phyloP scores from a whole-genome alignment of 371 early-diverging fungal genomes.

The Syncephalastrum racemosum region DNA sequence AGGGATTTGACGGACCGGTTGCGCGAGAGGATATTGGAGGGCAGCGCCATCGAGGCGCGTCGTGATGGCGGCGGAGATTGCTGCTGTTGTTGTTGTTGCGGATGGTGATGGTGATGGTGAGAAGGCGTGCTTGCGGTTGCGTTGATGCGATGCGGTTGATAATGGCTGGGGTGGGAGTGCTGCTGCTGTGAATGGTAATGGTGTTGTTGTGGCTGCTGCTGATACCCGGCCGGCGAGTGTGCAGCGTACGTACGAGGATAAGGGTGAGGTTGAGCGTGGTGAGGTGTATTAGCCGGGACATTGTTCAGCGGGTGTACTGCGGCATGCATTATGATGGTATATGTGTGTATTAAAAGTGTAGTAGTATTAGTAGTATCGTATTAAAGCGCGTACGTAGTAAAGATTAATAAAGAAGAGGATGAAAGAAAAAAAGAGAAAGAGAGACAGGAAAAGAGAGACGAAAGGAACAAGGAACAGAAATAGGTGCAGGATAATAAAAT shows the following conservation, averaged over 20 bases:
- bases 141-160: background rate
- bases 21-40: constrained; percentile 17
- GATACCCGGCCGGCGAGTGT: no score
- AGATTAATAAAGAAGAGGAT: constrained; percentile 15
- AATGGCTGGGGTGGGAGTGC: constrained; percentile 1
- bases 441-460: constrained; percentile 7
- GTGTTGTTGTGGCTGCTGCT: background rate
- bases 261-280: background rate
- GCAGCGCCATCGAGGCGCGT: constrained; percentile 30
- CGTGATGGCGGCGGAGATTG: constrained; percentile 23
- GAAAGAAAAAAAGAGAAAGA: constrained; percentile 4
- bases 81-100: constrained; percentile 12
- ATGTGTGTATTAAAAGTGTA: constrained; percentile 3
- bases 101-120: constrained; percentile 8
- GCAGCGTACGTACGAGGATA: background rate
- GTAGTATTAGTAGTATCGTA: background rate
- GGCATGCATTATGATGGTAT: constrained; percentile 10
- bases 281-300: constrained; percentile 1
- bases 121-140: background rate
- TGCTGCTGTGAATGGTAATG: constrained; percentile 7
- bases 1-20: constrained; percentile 31
- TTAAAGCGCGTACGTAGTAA: constrained; percentile 4
- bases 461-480: constrained; percentile 12
- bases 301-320: constrained; percentile 10
- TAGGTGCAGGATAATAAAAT: constrained; percentile 2